A percentile compares a stretch with the other conserved stretches of the same genome.
These are phyloP conservation scores for Taiwanofungus camphoratus DNA, from an alignment of 1,284 basidiomycete genomes.

Conservation along the genomic window DNA sequence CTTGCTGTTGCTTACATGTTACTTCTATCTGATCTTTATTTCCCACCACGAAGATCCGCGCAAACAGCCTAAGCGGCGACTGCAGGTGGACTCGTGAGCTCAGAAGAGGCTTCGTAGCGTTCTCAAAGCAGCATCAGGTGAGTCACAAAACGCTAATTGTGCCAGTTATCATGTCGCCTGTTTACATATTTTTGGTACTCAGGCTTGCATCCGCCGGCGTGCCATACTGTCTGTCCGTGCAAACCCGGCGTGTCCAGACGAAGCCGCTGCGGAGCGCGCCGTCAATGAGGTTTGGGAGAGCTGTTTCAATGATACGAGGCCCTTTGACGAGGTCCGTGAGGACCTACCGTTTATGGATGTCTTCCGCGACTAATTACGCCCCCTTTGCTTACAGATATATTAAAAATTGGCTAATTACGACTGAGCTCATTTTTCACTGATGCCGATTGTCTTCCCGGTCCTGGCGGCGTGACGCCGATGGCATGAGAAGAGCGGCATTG, in stretches of 20 bases:
- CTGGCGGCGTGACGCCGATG: too few species aligned
- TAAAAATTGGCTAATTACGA: too few species aligned
- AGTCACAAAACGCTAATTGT: slow-evolving; percentile 3
- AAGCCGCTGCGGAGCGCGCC: slow-evolving; percentile 74
- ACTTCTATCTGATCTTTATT: slow-evolving; percentile 1
- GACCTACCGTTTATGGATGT: too few species aligned
- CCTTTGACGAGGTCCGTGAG: slow-evolving; percentile 86
- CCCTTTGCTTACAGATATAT: neutral
- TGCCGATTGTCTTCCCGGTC: too few species aligned
- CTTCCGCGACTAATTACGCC: neutral
- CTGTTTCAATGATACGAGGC: slow-evolving; percentile 92
- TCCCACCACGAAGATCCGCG: slow-evolving; percentile 68
- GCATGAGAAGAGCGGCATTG: too few species aligned
- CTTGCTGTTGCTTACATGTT: slow-evolving; percentile 1
- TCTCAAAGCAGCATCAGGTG: slow-evolving; percentile 94
- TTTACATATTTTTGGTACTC: slow-evolving; percentile 7
- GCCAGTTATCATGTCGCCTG: neutral
- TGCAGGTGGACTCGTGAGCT: slow-evolving; percentile 83
- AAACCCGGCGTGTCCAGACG: slow-evolving; percentile 78
- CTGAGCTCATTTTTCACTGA: too few species aligned
- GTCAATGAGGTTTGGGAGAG: slow-evolving; percentile 97
- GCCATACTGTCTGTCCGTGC: slow-evolving; percentile 78
- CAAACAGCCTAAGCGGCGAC: slow-evolving; percentile 90
- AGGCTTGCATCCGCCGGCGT: slow-evolving; percentile 88
- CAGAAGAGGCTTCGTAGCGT: slow-evolving; percentile 66